These are phyloP conservation scores for Solanum corneliomulleri DNA, from an alignment of 257 asterid species.

Conservation along the genomic window DNA sequence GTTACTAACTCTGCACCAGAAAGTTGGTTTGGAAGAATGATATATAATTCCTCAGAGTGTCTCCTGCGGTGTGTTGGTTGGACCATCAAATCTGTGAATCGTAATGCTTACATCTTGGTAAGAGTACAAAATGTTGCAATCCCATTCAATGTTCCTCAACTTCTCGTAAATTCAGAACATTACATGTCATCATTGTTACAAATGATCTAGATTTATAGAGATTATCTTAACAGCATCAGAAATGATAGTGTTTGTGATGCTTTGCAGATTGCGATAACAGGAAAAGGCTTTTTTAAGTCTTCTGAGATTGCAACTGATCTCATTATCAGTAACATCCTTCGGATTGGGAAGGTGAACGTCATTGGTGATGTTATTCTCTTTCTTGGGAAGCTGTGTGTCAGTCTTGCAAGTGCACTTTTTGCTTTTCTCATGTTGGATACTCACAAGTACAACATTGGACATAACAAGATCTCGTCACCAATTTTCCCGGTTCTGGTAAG, in stretches of 20 bases:
- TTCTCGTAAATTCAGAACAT: neutral
- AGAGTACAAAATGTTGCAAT: slow-evolving; percentile 8
- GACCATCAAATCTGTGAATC: slow-evolving; percentile 78
- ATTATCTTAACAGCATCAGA: neutral
- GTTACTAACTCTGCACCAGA: slow-evolving; percentile 41
- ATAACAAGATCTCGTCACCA: slow-evolving; percentile 91
- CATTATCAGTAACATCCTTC: slow-evolving; percentile 81
- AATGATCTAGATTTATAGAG: neutral
- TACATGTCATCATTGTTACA: neutral
- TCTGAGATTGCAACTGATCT: slow-evolving; percentile 92
- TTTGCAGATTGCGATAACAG: slow-evolving; percentile 85
- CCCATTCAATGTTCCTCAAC: neutral
- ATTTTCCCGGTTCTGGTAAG: slow-evolving; percentile 92
- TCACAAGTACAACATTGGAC: slow-evolving; percentile 63
- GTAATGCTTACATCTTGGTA: slow-evolving; percentile 94
- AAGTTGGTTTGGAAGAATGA: slow-evolving; percentile 52
- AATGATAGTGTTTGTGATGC: neutral
- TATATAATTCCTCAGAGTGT: slow-evolving; percentile 46
- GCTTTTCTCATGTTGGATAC: slow-evolving; percentile 91
- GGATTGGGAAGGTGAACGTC: slow-evolving; percentile 91
- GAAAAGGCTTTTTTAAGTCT: slow-evolving; percentile 82
- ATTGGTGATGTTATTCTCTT: slow-evolving; percentile 90
- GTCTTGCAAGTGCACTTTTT: slow-evolving; percentile 82
- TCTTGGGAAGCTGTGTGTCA: slow-evolving; percentile 94
- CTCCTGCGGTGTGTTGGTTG: slow-evolving; percentile 62